These are phyloP conservation scores for Croton setiger DNA, from an alignment of 441 rosid species.

Conservation along the genomic window DNA sequence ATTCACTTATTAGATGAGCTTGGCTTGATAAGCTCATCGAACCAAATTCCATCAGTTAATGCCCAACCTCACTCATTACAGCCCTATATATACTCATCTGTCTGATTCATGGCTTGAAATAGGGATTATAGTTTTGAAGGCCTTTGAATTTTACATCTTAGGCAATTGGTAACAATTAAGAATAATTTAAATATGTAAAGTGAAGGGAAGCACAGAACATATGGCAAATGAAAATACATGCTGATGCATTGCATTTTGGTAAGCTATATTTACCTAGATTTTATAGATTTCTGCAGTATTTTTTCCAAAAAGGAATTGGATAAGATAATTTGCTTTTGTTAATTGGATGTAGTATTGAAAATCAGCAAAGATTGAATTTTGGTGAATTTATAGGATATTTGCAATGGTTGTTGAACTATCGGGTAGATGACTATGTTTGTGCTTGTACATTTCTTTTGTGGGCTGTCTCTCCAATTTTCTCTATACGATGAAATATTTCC, in stretches of 20 bases:
- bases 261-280: not conserved
- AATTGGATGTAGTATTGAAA: not conserved
- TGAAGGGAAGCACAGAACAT: not conserved
- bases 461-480: not conserved
- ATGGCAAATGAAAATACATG: not conserved
- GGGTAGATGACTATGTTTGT: too few species aligned
- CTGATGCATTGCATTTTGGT: not conserved
- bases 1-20: too few species aligned
- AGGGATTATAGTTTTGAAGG: not conserved
- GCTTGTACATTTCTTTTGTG: not conserved
- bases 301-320: not conserved
- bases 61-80: too few species aligned
- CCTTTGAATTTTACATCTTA: not conserved
- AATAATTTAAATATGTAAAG: not conserved
- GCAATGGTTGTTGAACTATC: not conserved
- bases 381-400: too few species aligned
- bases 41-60: too few species aligned
- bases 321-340: not conserved
- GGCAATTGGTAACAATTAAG: not conserved
- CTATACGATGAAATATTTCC: not conserved
- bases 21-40: too few species aligned
- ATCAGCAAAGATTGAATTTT: not conserved
- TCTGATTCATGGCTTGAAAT: not conserved
- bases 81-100: too few species aligned
- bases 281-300: conserved; percentile 1